Base-by-base conservation (phyloP, 2,329 filamentous ascomycete species). In the Gnomoniopsis sp. region DNA sequence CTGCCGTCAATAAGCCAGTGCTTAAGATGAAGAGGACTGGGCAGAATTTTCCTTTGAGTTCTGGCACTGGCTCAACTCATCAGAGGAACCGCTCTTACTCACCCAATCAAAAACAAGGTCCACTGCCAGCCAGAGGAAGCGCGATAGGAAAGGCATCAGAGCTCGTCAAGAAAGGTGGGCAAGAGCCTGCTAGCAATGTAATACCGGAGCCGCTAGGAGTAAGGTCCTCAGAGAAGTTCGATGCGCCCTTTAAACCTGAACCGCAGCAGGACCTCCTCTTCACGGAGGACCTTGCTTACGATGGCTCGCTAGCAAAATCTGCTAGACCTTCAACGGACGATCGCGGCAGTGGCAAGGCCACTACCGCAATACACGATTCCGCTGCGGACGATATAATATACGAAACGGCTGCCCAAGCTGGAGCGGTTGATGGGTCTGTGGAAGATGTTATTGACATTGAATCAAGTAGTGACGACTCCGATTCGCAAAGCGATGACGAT, bases 11-110 rank as follows among this genome's bases (percentile, higher is more conserved):
- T 6, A 61, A 58, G 30, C 59, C 55, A 7, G 44, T 58, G 4
- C 17, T 61, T 36, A 61, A 59, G 44, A 61, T 61, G 59, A 61
- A 49, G 38, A 59, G 59, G 43, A 61, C 59, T 11, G 59, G 59
- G 36, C 59, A 61, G 36, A 59, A 53, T 49, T 56, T 59, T 23
- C 56, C 59, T 4, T 26, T 61, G 17, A 49, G 15, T 23, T 50
- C 53, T 14, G 22, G 49, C n/a, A 30, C 26, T 6, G 43, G 30
- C 23, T 53, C 53, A 6, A 21, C 49, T 6, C 56, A 59, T 19
- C 59, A 47, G 38, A 59, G 38, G 4, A 49, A 51, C 7, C 11
- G 23, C 15, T 52, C 52, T n/a, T 38, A n/a, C 7, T 48, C 59
- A 14, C 41, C 57, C 33, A 56, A 38, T 36, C 47, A 17, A 17